Evolutionary conservation across 2,329 filamentous ascomycete species (phyloP), one percentile per base, ranked within the genome.

Genomic region (Pseudogymnoascus sp.): DNA sequence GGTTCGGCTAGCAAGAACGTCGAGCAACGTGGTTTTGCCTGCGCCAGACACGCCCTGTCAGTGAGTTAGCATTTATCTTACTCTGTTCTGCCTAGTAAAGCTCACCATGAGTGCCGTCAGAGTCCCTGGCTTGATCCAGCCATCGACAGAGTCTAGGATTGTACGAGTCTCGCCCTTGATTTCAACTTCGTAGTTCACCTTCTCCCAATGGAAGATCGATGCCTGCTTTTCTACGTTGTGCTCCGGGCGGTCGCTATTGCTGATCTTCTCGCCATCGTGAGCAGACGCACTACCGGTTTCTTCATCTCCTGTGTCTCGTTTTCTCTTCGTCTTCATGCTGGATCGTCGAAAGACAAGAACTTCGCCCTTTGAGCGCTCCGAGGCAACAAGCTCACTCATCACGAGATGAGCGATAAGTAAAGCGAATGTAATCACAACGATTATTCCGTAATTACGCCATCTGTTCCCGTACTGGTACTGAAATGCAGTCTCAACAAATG

Each of bases 11-110:
- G 92, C 92, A 68, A 96, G 80, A 38, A 90, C 89, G 75, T 96
- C 90, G 38, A 96, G 78, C 23, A 96, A 82, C 1, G 91, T 96
- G 0, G 92, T 96, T 76, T 96, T 96, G 64, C 92, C 91, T 18
- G 92, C 91, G 68, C 92, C 92, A 4, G 60, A 72, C 16, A 69
- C 70, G 8, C 69, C 71, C 46, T 56, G 46, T 7, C 1, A 34
- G 25, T 34, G n/a, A 34, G 18, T 56, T 56, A 56, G 46, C 46
- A 56, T 34, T 10, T 12, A 12, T 10, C n/a, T 28, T 12, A 56
- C 25, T 18, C n/a, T 16, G 12, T 56, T 11, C 25, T 5, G 46
- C n/a, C 2, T 5, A 56, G 34, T 34, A 16, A 56, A 31, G n/a
- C 46, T 18, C 10, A 56, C 46, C 87, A 89, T 89, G 1, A 89